Evolutionary conservation across 495 filamentous ascomycete genomes (phyloP), one percentile per base, ranked within the genome.

Genomic region (Tetracladium setigerum): DNA sequence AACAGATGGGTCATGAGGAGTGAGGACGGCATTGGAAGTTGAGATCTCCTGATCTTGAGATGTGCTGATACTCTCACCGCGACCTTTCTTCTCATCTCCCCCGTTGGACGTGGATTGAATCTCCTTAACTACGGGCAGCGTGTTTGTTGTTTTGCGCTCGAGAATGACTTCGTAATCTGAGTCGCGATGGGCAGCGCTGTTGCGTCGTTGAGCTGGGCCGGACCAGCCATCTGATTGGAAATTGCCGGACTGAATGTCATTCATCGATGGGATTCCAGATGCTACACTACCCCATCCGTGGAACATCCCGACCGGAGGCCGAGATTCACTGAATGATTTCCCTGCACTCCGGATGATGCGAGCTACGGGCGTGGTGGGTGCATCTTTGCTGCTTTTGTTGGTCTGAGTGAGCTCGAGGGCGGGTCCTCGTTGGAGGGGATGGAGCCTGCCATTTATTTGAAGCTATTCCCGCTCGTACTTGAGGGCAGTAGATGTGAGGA

Each of bases 261-360:
- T 31, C 19, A 58, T 4, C 1, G 52, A 37, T 6, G 52, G 52
- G 5, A 57, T 39, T 8, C 60, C 54, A 2, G 66, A 69, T 0
- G 52, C 56, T 4, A 64, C 47, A 15, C 61, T 53, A 38, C 70
- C 71, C 5, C 71, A 75, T 9, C 73, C 75, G 31, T 73, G 67
- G 63, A 69, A 73, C 65, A 79, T 73, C 37, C 74, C 74, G 11
- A 66, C 62, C 4, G 72, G 76, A 12, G 69, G 67, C 17, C 63
- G 62, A 5, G 72, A 73, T 36, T 72, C 60, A 16, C 67, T 53
- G 44, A 78, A 68, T 22, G 66, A 66, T 13, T 66, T 50, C 4
- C 67, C 67, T 4, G 69, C 68, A 38, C 61, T 65, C 32, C 65
- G 63, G 16, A 68, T 43, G 2, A 57, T 55, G 35, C 22, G 3